Evolutionary conservation across 2,329 filamentous ascomycete genomes (phyloP).

Genomic region (Colletotrichum echinochloae): DNA sequence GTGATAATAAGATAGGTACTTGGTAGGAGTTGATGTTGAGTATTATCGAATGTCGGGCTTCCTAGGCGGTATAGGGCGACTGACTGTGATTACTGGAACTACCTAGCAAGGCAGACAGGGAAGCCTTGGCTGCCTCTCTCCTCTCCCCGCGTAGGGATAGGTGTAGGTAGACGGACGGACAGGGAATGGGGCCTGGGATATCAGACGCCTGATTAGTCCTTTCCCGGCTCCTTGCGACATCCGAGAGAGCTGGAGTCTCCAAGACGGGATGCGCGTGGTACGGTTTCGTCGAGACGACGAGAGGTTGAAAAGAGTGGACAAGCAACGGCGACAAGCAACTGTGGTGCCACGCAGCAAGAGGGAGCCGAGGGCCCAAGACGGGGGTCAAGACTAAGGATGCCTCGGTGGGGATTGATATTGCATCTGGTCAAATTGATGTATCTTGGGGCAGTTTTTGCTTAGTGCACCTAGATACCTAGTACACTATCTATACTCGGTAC

Average conservation of each 20-base stretch:
- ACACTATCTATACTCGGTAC: no score
- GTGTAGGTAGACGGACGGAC: neutral
- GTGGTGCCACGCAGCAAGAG: neutral
- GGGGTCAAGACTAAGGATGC: neutral
- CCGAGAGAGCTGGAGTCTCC: slow-evolving; percentile 18
- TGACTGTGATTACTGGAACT: neutral
- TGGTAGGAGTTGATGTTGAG: slow-evolving; percentile 27
- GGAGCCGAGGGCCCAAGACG: neutral
- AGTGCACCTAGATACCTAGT: neutral
- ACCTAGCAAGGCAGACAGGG: neutral
- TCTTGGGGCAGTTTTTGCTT: slow-evolving; percentile 20
- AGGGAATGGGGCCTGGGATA: slow-evolving; percentile 8
- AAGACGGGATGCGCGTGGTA: slow-evolving; percentile 4
- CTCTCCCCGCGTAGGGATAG: neutral
- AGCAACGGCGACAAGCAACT: slow-evolving; percentile 14
- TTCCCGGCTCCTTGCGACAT: neutral
- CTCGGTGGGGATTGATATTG: neutral
- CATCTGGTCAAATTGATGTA: slow-evolving; percentile 16
- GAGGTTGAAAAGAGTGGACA: neutral
- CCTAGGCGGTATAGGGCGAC: neutral
- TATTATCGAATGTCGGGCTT: neutral
- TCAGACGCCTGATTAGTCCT: slow-evolving; percentile 28
- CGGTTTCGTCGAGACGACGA: slow-evolving; percentile 13
- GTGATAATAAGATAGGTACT: neutral
- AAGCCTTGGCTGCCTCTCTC: neutral